Percentiles rank a stretch among this genome's conserved stretches.
Evolutionary conservation across 495 filamentous ascomycete genomes (phyloP).

Genomic region (Rhizodiscina lignyota): DNA sequence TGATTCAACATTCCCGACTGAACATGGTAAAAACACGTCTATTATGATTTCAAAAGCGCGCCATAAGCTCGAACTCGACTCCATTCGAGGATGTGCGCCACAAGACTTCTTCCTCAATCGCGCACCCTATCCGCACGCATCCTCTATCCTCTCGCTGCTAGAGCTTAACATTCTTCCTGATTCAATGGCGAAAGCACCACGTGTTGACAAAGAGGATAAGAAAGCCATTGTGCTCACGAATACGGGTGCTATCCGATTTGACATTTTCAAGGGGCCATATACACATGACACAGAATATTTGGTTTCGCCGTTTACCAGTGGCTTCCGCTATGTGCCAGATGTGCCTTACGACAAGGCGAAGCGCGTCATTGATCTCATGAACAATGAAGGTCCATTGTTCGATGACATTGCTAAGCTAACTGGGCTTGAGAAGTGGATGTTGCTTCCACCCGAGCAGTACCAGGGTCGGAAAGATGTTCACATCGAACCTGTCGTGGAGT

Average conservation of each 20-base stretch:
- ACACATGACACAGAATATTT: slow-evolving; percentile 73
- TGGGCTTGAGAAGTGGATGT: slow-evolving; percentile 6
- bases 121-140: slow-evolving; percentile 45
- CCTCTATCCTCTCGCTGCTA: slow-evolving; percentile 71
- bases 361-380: slow-evolving; percentile 54
- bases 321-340: slow-evolving; percentile 60
- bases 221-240: slow-evolving; percentile 64
- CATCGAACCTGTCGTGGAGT: slow-evolving; percentile 1
- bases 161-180: slow-evolving; percentile 55
- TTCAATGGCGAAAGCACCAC: slow-evolving; percentile 29
- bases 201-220: slow-evolving; percentile 20
- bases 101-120: slow-evolving; percentile 65
- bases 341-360: slow-evolving; percentile 61
- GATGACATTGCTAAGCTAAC: slow-evolving; percentile 5
- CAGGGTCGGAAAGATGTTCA: slow-evolving; percentile 1
- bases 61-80: slow-evolving; percentile 52
- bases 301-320: slow-evolving; percentile 75
- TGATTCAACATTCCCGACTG: slow-evolving; percentile 55
- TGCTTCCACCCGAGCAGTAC: slow-evolving; percentile 26
- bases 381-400: slow-evolving; percentile 47
- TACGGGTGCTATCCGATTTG: slow-evolving; percentile 82
- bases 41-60: slow-evolving; percentile 53
- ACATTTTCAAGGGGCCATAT: slow-evolving; percentile 84
- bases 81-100: slow-evolving; percentile 68
- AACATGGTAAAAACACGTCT: slow-evolving; percentile 58